These are phyloP conservation scores for Tetrapisispora phaffii DNA, from an alignment of 805 yeast genomes.

Conservation along the genomic window DNA sequence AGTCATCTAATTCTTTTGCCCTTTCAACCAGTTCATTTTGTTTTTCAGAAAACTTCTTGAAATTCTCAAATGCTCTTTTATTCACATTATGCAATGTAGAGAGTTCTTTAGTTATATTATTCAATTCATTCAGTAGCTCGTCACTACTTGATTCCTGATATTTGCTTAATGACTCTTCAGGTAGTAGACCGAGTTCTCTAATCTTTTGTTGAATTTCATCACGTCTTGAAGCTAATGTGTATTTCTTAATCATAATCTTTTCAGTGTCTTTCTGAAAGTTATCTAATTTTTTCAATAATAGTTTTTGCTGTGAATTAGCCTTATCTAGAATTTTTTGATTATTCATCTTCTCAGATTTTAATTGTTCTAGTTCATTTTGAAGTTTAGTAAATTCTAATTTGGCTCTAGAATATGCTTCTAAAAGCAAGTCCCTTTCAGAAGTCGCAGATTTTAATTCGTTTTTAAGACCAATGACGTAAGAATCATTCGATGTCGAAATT, in stretches of 20 bases:
- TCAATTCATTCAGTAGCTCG: slow-evolving; percentile 43
- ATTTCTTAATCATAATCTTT: slow-evolving; percentile 50
- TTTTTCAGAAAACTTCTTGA: slow-evolving; percentile 59
- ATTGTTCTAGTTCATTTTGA: slow-evolving; percentile 20
- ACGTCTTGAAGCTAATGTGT: slow-evolving; percentile 48
- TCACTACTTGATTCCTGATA: slow-evolving; percentile 41
- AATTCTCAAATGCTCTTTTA: slow-evolving; percentile 84
- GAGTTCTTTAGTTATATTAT: slow-evolving; percentile 45
- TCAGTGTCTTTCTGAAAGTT: slow-evolving; percentile 56
- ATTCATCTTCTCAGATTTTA: slow-evolving; percentile 20
- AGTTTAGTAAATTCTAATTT: slow-evolving; percentile 22
- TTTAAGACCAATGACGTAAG: slow-evolving; percentile 8
- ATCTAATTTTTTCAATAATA: slow-evolving; percentile 46
- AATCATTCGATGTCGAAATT: slow-evolving; percentile 11
- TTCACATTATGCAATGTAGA: slow-evolving; percentile 68
- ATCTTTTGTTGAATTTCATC: slow-evolving; percentile 66
- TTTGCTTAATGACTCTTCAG: slow-evolving; percentile 66
- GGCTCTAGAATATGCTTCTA: slow-evolving; percentile 24
- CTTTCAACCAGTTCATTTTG: slow-evolving; percentile 56
- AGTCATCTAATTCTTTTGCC: slow-evolving; percentile 55
- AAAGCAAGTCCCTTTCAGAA: slow-evolving; percentile 23
- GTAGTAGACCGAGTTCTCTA: slow-evolving; percentile 77
- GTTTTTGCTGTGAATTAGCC: slow-evolving; percentile 48
- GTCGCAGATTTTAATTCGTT: slow-evolving; percentile 22
- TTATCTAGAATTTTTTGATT: slow-evolving; percentile 36